A percentile compares a stretch with the other conserved stretches of the same genome.
Evolutionary conservation across 768 basidiomycete species (phyloP).

Genomic region (Phlebiopsis flavidoalba): DNA sequence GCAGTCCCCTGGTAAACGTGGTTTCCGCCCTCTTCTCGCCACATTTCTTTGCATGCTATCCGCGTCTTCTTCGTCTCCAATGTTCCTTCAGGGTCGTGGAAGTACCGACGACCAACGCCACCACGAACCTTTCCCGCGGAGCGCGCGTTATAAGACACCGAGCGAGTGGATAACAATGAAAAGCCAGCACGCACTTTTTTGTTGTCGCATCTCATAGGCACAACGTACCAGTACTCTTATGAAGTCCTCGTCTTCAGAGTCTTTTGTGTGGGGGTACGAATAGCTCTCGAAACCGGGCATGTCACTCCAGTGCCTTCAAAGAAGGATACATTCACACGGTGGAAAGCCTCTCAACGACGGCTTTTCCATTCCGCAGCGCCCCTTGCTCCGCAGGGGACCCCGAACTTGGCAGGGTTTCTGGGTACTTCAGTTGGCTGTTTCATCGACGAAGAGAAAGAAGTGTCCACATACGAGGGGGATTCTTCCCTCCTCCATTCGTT

Average conservation of each 20-base stretch:
- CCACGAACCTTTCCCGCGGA: conserved; percentile 28
- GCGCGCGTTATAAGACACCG: background rate
- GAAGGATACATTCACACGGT: conserved; percentile 69
- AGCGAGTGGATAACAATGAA: conserved; percentile 1
- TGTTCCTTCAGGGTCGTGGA: conserved; percentile 37
- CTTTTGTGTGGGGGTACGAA: conserved; percentile 34
- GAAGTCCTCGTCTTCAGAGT: conserved; percentile 54
- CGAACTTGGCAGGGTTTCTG: conserved; percentile 17
- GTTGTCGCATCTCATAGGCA: conserved; percentile 65
- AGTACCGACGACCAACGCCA: conserved; percentile 56
- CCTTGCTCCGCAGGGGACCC: conserved; percentile 9
- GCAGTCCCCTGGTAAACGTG: conserved; percentile 67
- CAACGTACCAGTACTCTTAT: conserved; percentile 79
- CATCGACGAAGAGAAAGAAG: conserved; percentile 52
- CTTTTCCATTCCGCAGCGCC: conserved; percentile 5
- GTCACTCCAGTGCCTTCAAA: conserved; percentile 14
- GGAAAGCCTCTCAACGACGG: conserved; percentile 42
- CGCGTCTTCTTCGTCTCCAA: conserved; percentile 38
- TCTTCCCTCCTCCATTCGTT: background rate
- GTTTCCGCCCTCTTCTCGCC: conserved; percentile 67
- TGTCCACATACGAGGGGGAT: background rate
- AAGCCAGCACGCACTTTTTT: conserved; percentile 39
- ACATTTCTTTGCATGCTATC: conserved; percentile 71
- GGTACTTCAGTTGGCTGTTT: conserved; percentile 33
- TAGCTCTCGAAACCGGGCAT: conserved; percentile 41